phyloP scores from a whole-genome alignment of 768 basidiomycete species.

The Fomitopsis pulvina region DNA sequence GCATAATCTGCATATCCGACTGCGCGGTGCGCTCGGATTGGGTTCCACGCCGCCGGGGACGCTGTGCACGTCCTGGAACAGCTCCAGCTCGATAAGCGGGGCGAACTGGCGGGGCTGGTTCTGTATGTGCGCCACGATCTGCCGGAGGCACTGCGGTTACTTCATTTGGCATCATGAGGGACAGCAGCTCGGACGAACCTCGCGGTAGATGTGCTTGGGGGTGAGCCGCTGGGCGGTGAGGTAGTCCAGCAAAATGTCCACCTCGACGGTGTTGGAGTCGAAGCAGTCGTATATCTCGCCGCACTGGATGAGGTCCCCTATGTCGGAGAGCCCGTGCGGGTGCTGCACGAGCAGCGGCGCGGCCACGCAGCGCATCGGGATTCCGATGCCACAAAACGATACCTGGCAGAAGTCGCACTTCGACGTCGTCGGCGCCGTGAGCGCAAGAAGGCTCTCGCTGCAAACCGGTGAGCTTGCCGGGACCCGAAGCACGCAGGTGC shows the following conservation, averaged over 20 bases:
- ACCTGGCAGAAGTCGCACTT: slow-evolving; percentile 81
- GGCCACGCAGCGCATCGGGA: slow-evolving; percentile 69
- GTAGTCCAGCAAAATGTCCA: slow-evolving; percentile 82
- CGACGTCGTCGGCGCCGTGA: slow-evolving; percentile 68
- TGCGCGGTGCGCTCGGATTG: slow-evolving; percentile 51
- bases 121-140: slow-evolving; percentile 61
- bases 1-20: slow-evolving; percentile 62
- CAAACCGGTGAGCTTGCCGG: neutral
- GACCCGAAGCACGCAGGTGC: neutral
- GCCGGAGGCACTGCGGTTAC: neutral
- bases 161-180: too few species aligned
- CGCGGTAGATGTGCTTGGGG: slow-evolving; percentile 70
- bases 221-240: slow-evolving; percentile 52
- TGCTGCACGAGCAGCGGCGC: slow-evolving; percentile 50
- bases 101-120: slow-evolving; percentile 57
- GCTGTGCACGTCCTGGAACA: slow-evolving; percentile 64
- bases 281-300: slow-evolving; percentile 76
- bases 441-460: slow-evolving; percentile 71
- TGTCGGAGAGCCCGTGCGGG: slow-evolving; percentile 59
- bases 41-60: slow-evolving; percentile 50
- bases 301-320: slow-evolving; percentile 74
- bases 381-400: slow-evolving; percentile 75
- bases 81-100: slow-evolving; percentile 59
- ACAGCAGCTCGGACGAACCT: slow-evolving; percentile 36
- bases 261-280: slow-evolving; percentile 70